Percentiles rank a stretch among this genome's conserved stretches.
These are phyloP conservation scores for Reticulascus tulasneorum DNA, from an alignment of 2,329 filamentous ascomycete species.

Conservation along the genomic window DNA sequence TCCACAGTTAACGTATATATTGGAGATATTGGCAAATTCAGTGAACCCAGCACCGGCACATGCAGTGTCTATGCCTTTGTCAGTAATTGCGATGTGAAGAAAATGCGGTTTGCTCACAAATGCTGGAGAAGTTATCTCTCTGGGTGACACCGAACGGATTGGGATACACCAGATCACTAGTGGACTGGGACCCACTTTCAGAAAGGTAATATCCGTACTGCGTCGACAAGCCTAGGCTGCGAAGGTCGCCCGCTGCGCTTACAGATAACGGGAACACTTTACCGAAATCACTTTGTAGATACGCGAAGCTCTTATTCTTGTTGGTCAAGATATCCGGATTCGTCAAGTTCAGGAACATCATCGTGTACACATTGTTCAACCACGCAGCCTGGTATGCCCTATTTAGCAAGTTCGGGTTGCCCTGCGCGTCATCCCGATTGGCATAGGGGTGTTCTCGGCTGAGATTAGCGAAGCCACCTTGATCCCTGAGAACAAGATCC, in stretches of 20 bases:
- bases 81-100: too few relatives aligned
- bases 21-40: slow-evolving; percentile 36
- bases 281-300: slow-evolving; percentile 31
- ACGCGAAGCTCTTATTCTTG: slow-evolving; percentile 21
- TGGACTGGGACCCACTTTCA: background rate
- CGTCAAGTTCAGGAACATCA: slow-evolving; percentile 36
- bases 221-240: background rate
- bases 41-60: slow-evolving; percentile 25
- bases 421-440: slow-evolving; percentile 25
- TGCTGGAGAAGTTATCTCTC: background rate
- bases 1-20: slow-evolving; percentile 34
- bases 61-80: slow-evolving; percentile 8
- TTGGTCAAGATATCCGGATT: slow-evolving; percentile 14
- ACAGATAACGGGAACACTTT: slow-evolving; percentile 25
- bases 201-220: slow-evolving; percentile 6
- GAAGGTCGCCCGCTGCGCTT: background rate
- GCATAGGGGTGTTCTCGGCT: slow-evolving; percentile 27
- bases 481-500: slow-evolving; percentile 31
- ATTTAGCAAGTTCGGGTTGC: slow-evolving; percentile 28
- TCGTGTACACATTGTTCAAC: slow-evolving; percentile 34
- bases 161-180: background rate
- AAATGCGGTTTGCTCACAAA: too few relatives aligned
- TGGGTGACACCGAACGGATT: slow-evolving; percentile 1
- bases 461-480: slow-evolving; percentile 38
- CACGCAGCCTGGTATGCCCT: slow-evolving; percentile 41